Base-by-base conservation (phyloP, 768 basidiomycete species). In the Pholiota conissans region DNA sequence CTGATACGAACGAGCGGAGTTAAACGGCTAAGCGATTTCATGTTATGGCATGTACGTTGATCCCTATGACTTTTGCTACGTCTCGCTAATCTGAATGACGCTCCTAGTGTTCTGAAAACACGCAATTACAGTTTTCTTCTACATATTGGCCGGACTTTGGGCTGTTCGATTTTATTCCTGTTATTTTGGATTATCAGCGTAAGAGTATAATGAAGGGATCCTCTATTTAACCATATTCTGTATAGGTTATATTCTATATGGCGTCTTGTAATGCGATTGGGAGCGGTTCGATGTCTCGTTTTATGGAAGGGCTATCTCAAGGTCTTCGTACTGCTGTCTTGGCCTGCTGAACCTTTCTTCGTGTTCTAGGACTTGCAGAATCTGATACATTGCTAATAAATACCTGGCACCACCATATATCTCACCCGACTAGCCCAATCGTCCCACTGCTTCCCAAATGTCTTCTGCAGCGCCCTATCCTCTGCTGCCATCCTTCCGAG, bases 121-220 rank as follows among this genome's bases (percentile, higher is more conserved):
- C 93, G 0, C 93, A 95, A 63, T 73, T 99, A 8, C 93, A 98
- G 66, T 95, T 97, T 70, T 81, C 86, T 18, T 74, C 84, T 13
- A 83, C 84, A 0, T 94, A 89, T 66, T 99, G 97, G 97, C 97
- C 97, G 0, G 89, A 95, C 54, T 96, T 97, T 66, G 91, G 94
- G 4, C 68, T 98, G 2, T 78, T 83, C 55, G 91, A 98, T 62
- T 84, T 99, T 64, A 70, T 97, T 22, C 93, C 94, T 1, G 86
- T 98, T 51, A 73, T 99, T 18, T 76, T 98, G 40, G 87, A 91
- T 52, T 98, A 88, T 72, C 96, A 99, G 70, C 83, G 84, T 46
- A 90, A 89, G 69, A 71, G 80, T 5, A 91, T 89, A 88, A 68
- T 66, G 61, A 65, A 64, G 32, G 54, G 59, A 37, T 34, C 51